These are phyloP conservation scores for Amniculicola lignicola DNA, from an alignment of 495 filamentous ascomycete species.

Conservation along the genomic window DNA sequence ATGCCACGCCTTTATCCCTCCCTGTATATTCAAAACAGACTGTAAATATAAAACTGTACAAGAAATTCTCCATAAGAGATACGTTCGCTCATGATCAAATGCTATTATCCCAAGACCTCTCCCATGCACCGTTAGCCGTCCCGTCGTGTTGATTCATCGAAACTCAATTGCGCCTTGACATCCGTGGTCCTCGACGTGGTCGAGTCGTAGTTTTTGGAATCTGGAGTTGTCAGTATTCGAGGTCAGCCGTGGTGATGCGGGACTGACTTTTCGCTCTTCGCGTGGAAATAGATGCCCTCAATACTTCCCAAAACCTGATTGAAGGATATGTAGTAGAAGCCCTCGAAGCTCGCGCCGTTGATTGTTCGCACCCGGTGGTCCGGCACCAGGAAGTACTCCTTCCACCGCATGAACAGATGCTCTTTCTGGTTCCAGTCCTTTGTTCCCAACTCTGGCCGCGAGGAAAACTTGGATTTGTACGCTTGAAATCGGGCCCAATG, in stretches of 20 bases:
- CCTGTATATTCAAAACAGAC: no score
- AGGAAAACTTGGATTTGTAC: conserved; percentile 74
- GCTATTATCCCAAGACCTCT: conserved; percentile 14
- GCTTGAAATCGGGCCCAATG: conserved; percentile 92
- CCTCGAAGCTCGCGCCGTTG: conserved; percentile 92
- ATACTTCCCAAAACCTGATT: conserved; percentile 84
- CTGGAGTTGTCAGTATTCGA: conserved; percentile 45
- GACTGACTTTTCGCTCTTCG: conserved; percentile 90
- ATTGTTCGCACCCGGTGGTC: conserved; percentile 89
- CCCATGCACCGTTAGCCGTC: conserved; percentile 26
- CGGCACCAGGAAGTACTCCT: conserved; percentile 96
- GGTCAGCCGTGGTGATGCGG: background rate
- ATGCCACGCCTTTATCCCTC: no score
- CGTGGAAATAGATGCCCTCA: conserved; percentile 95
- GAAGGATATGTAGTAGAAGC: conserved; percentile 99
- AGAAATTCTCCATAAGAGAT: background rate
- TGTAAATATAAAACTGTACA: conserved; percentile 6
- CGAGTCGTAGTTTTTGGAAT: conserved; percentile 89
- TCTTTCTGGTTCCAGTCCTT: conserved; percentile 70
- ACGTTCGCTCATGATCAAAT: conserved; percentile 21
- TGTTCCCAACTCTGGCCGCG: conserved; percentile 69
- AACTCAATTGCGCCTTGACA: conserved; percentile 91
- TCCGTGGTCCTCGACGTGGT: conserved; percentile 78
- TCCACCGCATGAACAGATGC: conserved; percentile 99
- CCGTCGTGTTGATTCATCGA: conserved; percentile 56